Evolutionary conservation across 805 yeast species (phyloP), one percentile per base, ranked within the genome.

Genomic region (Schwanniomyces occidentalis): DNA sequence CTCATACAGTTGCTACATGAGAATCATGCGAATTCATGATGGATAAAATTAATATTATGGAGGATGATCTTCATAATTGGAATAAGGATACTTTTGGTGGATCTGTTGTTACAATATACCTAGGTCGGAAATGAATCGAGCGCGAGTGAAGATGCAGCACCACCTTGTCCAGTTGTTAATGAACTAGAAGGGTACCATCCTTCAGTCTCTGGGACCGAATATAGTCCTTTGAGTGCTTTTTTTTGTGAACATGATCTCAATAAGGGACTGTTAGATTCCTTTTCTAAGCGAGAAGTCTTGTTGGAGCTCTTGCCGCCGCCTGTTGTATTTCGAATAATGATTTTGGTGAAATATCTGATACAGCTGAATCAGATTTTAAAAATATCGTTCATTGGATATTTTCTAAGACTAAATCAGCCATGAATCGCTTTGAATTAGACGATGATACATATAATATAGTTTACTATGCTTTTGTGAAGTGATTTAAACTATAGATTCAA

Each of bases 311-410:
- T 2, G 49, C 48, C 9, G 43, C 52, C 7, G 29, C 35, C 3
- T 42, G 45, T 1, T 49, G 54, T 37, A 27, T 37, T 16, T 38
- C 44, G 3, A 47, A 49, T 35, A 45, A 52, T 44, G 51, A 48
- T 8, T 34, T 30, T 24, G 54, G 52, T 4, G 29, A 27, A 3
- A 13, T 49, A 6, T 48, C 41, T n/a, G 38, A 38, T n/a, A 37
- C 21, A 3, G 26, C 41, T 13, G 49, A 44, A 20, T 24, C 39
- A 5, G 18, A 37, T 8, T 49, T 44, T 24, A 45, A 44, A 18
- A 47, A 34, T 8, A 37, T 47, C 6, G 41, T 33, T 6, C 47
- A 49, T 32, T 49, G 50, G 50, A 12, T 45, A 24, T 46, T 47
- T 24, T n/a, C 32, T 18, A 34, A 34, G 8, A 37, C 41, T 1